phyloP scores from a whole-genome alignment of 2,329 filamentous ascomycete genomes.

The Clonostachys rosea region DNA sequence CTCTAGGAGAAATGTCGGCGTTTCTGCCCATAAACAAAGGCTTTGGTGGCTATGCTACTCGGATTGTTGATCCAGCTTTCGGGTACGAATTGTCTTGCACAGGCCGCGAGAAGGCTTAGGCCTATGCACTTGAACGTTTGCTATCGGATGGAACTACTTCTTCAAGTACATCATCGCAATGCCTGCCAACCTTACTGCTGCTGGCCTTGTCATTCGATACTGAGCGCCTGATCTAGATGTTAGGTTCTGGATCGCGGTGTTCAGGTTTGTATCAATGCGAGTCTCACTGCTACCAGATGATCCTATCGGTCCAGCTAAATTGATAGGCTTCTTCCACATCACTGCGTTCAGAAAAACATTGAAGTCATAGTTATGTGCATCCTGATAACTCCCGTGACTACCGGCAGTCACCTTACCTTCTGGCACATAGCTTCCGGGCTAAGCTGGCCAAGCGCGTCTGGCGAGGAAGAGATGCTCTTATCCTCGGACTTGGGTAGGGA shows the following conservation, averaged over 20 bases:
- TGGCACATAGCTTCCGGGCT: too few relatives aligned
- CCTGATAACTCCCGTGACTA: too few relatives aligned
- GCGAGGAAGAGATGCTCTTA: too few relatives aligned
- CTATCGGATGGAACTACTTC: conserved; percentile 83
- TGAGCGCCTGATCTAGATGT: conserved; percentile 61
- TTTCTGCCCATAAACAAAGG: conserved; percentile 73
- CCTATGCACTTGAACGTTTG: conserved; percentile 34
- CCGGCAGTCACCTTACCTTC: too few relatives aligned
- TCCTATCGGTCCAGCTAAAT: too few relatives aligned
- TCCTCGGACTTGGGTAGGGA: too few relatives aligned
- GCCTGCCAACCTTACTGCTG: conserved; percentile 67
- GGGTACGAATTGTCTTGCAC: conserved; percentile 24
- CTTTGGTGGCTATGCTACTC: conserved; percentile 71
- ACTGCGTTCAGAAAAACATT: conserved; percentile 72
- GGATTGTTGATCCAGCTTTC: conserved; percentile 69
- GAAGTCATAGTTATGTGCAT: conserved; percentile 64
- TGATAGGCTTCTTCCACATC: conserved; percentile 63
- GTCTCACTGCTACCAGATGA: conserved; percentile 43
- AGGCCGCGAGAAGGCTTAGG: too few relatives aligned
- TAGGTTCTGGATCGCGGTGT: conserved; percentile 68
- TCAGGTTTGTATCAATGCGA: conserved; percentile 42
- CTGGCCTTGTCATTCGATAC: conserved; percentile 72
- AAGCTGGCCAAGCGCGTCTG: too few relatives aligned
- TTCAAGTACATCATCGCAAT: conserved; percentile 72
- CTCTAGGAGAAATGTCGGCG: conserved; percentile 69